These are phyloP conservation scores for Colletotrichum tofieldiae DNA, from an alignment of 2,329 filamentous ascomycete genomes.

Conservation along the genomic window DNA sequence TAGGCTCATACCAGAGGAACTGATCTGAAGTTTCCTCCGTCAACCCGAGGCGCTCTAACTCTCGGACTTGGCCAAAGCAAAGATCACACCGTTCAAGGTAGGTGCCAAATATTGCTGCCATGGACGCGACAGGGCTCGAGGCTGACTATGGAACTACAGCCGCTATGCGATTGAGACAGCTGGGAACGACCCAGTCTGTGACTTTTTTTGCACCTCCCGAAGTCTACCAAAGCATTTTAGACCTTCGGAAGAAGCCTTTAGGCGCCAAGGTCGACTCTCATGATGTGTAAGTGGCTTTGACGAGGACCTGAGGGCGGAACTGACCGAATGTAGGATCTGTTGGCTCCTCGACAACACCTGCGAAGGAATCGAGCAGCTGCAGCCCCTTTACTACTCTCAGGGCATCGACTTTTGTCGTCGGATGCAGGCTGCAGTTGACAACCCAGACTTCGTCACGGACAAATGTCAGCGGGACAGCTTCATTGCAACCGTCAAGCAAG, in stretches of 20 bases:
- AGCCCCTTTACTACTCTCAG: constrained; percentile 72
- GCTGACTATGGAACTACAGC: constrained; percentile 56
- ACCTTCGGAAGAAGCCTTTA: constrained; percentile 54
- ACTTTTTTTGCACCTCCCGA: constrained; percentile 72
- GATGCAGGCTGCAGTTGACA: constrained; percentile 61
- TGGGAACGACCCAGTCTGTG: constrained; percentile 70
- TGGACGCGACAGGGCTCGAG: not conserved
- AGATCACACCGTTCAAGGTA: constrained; percentile 74
- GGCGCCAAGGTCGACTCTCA: constrained; percentile 57
- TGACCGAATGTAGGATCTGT: constrained; percentile 39
- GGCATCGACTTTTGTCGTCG: constrained; percentile 74
- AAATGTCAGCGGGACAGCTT: constrained; percentile 51
- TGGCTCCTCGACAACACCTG: constrained; percentile 80
- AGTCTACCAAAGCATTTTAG: constrained; percentile 73
- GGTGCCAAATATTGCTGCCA: constrained; percentile 6
- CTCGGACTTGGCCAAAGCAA: constrained; percentile 72
- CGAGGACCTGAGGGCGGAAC: not conserved
- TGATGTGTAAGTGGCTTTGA: constrained; percentile 57
- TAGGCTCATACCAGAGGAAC: constrained; percentile 72
- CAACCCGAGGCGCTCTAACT: constrained; percentile 68
- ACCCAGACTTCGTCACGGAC: constrained; percentile 59
- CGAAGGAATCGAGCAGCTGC: constrained; percentile 70
- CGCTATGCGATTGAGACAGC: constrained; percentile 76
- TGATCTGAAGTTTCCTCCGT: constrained; percentile 68
- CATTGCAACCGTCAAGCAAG: constrained; percentile 62